Evolutionary conservation across 208 protist species (phyloP), one percentile per base, ranked within the genome.

Genomic region (Spironucleus salmonicida): DNA sequence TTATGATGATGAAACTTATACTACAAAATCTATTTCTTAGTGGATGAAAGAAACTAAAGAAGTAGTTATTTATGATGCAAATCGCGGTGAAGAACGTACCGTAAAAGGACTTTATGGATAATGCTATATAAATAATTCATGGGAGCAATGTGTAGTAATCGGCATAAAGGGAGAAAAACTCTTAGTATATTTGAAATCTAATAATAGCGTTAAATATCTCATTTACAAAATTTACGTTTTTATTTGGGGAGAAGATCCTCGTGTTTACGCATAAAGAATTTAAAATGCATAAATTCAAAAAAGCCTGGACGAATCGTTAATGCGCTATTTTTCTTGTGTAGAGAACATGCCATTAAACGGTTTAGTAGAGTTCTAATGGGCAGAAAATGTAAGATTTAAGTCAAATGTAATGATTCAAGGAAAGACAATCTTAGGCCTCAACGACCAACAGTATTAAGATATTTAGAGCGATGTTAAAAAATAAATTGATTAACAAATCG

Each of bases 171-270:
- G 45, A 9, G 64, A 71, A 7, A 40, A 35, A 40, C 40, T 71
- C n/a, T 35, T n/a, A n/a, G n/a, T n/a, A 19, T 9, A 42, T 19
- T 15, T 71, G 11, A 40, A 35, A 40, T 7, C 4, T n/a, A n/a
- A 71, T 45, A n/a, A 30, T 11, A n/a, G 9, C 7, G 2, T 9
- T n/a, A n/a, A n/a, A n/a, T 32, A 45, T 26, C 45, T 9, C 32
- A 45, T 71, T n/a, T 35, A 9, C 9, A 35, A 35, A 49, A 9
- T 71, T n/a, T 71, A 71, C 64, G 64, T 71, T 42, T 45, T 49
- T 35, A 30, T 71, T n/a, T 71, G 64, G 64, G 64, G 64, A 32
- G 64, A 71, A 71, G 64, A 71, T n/a, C 64, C 64, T 11, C 4
- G 64, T 15, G 45, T 42, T 15, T 71, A 45, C 38, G 19, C n/a